Conservation (phyloP, 140 eudicot species). For the Flaveria floridana region DNA sequence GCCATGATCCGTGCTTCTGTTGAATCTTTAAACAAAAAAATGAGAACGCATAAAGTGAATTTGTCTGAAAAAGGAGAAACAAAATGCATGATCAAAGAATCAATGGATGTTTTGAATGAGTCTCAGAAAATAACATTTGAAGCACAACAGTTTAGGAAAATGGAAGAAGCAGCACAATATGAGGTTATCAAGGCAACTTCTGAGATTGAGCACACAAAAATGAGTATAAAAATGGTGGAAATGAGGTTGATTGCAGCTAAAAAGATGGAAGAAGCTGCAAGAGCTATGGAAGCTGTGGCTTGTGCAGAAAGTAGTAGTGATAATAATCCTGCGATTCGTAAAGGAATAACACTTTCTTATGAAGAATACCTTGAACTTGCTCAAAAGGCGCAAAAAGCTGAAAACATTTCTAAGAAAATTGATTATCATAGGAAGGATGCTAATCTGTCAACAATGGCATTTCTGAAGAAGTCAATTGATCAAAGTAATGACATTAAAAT, state of each 20-base stretch:
- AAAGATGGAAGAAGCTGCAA: slow-evolving; percentile 89
- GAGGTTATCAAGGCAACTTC: slow-evolving; percentile 84
- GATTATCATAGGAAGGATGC: slow-evolving; percentile 22
- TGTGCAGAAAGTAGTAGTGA: slow-evolving; percentile 35
- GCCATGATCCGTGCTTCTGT: slow-evolving; percentile 64
- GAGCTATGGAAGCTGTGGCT: slow-evolving; percentile 84
- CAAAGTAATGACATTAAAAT: slow-evolving; percentile 21
- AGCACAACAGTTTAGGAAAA: slow-evolving; percentile 62
- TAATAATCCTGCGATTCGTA: slow-evolving; percentile 28
- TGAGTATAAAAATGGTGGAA: slow-evolving; percentile 77
- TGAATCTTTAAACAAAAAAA: slow-evolving; percentile 58
- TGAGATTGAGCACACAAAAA: slow-evolving; percentile 73
- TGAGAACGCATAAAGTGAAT: slow-evolving; percentile 41
- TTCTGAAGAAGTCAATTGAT: slow-evolving; percentile 37
- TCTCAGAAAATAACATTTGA: slow-evolving; percentile 45
- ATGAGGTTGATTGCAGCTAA: slow-evolving; percentile 80
- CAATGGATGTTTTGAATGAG: slow-evolving; percentile 38
- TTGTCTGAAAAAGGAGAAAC: slow-evolving; percentile 31
- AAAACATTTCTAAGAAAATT: slow-evolving; percentile 36
- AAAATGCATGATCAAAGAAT: slow-evolving; percentile 33
- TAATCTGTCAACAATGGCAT: slow-evolving; percentile 31
- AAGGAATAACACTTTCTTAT: slow-evolving; percentile 58
- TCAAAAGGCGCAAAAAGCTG: slow-evolving; percentile 55
- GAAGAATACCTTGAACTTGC: slow-evolving; percentile 60
- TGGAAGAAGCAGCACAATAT: slow-evolving; percentile 75